Evolutionary conservation across 805 yeast species (phyloP), one percentile per base, ranked within the genome.

Genomic region (Suhomyces sp.): DNA sequence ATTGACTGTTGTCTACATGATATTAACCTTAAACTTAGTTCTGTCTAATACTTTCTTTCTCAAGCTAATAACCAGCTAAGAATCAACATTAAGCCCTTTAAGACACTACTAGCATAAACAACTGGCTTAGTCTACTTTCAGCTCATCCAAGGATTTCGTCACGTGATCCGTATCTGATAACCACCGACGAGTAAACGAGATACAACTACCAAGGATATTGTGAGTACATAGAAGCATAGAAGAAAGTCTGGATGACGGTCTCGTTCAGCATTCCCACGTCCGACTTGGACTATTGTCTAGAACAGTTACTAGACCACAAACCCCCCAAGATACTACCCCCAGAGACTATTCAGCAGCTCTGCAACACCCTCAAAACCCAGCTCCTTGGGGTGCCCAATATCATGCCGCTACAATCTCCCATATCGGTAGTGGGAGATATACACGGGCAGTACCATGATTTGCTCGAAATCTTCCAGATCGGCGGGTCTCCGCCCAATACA

Each of bases 381-480:
- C 77, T 94, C 48, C 77, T 92, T 17, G 73, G 78, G 40, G 96
- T 90, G 59, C 87, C 96, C 55, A 94, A 94, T 65, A 96, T 94
- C 36, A 90, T 93, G 48, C 87, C 90, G 44, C 76, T 94, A 6
- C 75, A 77, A 35, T 82, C 96, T 2, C 99, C 99, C 1, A 90
- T 94, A 9, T 90, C 98, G 0, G 90, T 94, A 6, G 97, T 94
- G 4, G 99, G 99, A 1, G 99, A 94, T 66, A 93, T 94, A 46
- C 99, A 94, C 63, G 99, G 98, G 7, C 99, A 94, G 70, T 94
- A 89, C 65, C 96, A 92, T 67, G 99, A 94, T 67, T 74, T 94
- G 51, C 70, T 94, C 29, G 99, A 94, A 68, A 90, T 94, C 33
- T 94, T 94, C 71, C 84, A 86, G 54, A 94, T 93, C 38, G 98